A percentile compares a stretch with the other conserved stretches of the same genome.
phyloP scores from a whole-genome alignment of 2,329 filamentous ascomycete genomes.

The Xylariaceae sp. region DNA sequence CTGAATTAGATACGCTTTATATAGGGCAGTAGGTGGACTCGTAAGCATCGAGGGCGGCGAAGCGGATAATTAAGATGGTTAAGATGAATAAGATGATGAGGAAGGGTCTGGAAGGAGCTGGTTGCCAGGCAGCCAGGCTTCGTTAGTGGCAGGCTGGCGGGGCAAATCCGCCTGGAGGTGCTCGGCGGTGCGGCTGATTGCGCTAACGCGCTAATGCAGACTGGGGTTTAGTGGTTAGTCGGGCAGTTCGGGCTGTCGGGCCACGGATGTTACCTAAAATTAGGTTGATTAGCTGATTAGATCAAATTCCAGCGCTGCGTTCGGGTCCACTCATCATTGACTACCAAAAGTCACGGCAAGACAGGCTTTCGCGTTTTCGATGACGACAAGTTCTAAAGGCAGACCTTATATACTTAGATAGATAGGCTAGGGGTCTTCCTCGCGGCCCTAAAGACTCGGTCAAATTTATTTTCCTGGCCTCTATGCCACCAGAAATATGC shows the following conservation, averaged over 20 bases:
- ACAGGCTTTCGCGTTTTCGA: constrained; percentile 37
- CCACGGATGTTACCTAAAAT: too few species aligned
- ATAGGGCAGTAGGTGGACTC: constrained; percentile 30
- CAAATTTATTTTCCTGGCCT: background rate
- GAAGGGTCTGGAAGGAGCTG: constrained; percentile 33
- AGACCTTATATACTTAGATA: background rate
- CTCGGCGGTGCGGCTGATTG: background rate
- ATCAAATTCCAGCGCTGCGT: background rate
- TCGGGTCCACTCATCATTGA: constrained; percentile 2
- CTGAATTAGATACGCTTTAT: constrained; percentile 6
- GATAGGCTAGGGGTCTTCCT: background rate
- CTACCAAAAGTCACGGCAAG: constrained; percentile 27
- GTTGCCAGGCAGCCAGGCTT: constrained; percentile 7
- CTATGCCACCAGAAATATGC: constrained; percentile 52
- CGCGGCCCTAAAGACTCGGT: background rate
- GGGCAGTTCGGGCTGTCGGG: too few species aligned
- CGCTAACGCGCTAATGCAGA: constrained; percentile 10
- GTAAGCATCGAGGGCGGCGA: constrained; percentile 32
- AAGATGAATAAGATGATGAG: constrained; percentile 23
- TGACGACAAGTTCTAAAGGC: constrained; percentile 27
- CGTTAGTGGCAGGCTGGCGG: too few species aligned
- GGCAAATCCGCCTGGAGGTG: too few species aligned
- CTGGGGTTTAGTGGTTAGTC: too few species aligned
- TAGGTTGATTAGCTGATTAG: too few species aligned
- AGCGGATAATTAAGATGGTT: constrained; percentile 28